A percentile compares a stretch with the other conserved stretches of the same genome.
Evolutionary conservation across 2,329 filamentous ascomycete species (phyloP).

Genomic region (Fusarium virguliforme): DNA sequence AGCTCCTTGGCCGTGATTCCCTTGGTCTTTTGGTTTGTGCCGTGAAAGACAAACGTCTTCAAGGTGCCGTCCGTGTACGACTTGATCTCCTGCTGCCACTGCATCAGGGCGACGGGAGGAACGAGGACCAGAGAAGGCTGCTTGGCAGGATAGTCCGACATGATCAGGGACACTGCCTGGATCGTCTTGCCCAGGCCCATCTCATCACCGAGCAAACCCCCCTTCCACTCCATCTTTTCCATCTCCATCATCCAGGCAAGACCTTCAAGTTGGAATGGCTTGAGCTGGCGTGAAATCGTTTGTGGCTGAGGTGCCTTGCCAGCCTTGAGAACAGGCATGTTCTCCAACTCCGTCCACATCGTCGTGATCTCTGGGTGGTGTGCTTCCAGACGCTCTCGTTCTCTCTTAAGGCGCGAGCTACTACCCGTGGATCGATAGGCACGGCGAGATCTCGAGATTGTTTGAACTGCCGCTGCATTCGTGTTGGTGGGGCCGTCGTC

Average conservation of each 20-base stretch:
- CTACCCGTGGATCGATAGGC: slow-evolving; percentile 53
- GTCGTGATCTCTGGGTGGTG: slow-evolving; percentile 84
- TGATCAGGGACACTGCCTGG: slow-evolving; percentile 96
- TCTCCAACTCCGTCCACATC: slow-evolving; percentile 87
- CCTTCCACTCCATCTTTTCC: slow-evolving; percentile 88
- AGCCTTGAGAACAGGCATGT: slow-evolving; percentile 76
- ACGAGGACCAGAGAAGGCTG: slow-evolving; percentile 90
- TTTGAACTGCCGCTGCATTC: slow-evolving; percentile 32
- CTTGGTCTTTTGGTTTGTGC: slow-evolving; percentile 88
- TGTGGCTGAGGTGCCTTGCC: slow-evolving; percentile 68
- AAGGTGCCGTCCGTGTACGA: slow-evolving; percentile 89
- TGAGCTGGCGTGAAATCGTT: slow-evolving; percentile 86
- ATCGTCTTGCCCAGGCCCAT: slow-evolving; percentile 99
- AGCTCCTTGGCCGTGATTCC: slow-evolving; percentile 81
- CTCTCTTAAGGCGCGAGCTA: slow-evolving; percentile 54
- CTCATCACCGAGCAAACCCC: slow-evolving; percentile 93
- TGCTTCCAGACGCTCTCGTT: slow-evolving; percentile 79
- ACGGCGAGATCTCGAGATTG: slow-evolving; percentile 53
- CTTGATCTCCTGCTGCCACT: slow-evolving; percentile 89
- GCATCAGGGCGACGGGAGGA: slow-evolving; percentile 94
- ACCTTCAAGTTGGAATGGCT: slow-evolving; percentile 94
- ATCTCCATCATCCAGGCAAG: slow-evolving; percentile 95
- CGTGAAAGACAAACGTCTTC: slow-evolving; percentile 92
- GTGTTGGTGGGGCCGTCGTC: slow-evolving; percentile 28
- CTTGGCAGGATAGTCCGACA: slow-evolving; percentile 94